These are phyloP conservation scores for Tetrapisispora pingtungensis DNA, from an alignment of 805 yeast genomes.

Conservation along the genomic window DNA sequence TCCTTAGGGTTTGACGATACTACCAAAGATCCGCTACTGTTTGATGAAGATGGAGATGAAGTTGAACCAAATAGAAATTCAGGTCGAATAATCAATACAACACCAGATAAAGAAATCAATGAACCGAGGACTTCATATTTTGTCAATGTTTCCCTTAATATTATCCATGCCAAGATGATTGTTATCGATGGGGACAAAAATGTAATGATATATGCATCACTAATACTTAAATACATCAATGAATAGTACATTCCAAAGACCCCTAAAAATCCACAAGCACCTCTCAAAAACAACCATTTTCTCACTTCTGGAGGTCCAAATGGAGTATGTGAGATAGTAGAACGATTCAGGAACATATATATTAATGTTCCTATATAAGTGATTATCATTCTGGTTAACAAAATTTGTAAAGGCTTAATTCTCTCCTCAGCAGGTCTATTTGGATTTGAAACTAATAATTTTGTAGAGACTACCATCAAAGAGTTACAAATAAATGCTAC, in stretches of 20 bases:
- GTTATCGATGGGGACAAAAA: constrained; percentile 70
- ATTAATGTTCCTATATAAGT: constrained; percentile 50
- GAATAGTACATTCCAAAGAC: constrained; percentile 71
- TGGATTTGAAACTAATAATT: constrained; percentile 56
- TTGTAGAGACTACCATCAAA: constrained; percentile 63
- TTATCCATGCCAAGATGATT: constrained; percentile 56
- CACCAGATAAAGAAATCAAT: constrained; percentile 58
- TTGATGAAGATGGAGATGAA: background rate
- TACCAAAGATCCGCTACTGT: background rate
- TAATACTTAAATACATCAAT: constrained; percentile 56
- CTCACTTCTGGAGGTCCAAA: constrained; percentile 57
- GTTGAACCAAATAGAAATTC: constrained; percentile 50
- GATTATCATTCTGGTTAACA: constrained; percentile 63
- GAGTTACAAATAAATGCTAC: constrained; percentile 63
- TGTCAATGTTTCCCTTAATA: constrained; percentile 57
- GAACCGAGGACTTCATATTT: constrained; percentile 59
- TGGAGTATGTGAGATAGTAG: constrained; percentile 46
- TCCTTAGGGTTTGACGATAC: constrained; percentile 34
- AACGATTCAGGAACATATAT: constrained; percentile 40
- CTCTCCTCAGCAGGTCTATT: constrained; percentile 33
- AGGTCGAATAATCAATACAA: constrained; percentile 75
- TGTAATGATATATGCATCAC: constrained; percentile 72
- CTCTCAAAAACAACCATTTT: constrained; percentile 45
- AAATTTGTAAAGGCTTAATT: constrained; percentile 66
- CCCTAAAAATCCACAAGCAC: constrained; percentile 64